A percentile compares a stretch with the other conserved stretches of the same genome.
These are phyloP conservation scores for Mortierella sp. DNA, from an alignment of 371 early-diverging fungal genomes.

Conservation along the genomic window DNA sequence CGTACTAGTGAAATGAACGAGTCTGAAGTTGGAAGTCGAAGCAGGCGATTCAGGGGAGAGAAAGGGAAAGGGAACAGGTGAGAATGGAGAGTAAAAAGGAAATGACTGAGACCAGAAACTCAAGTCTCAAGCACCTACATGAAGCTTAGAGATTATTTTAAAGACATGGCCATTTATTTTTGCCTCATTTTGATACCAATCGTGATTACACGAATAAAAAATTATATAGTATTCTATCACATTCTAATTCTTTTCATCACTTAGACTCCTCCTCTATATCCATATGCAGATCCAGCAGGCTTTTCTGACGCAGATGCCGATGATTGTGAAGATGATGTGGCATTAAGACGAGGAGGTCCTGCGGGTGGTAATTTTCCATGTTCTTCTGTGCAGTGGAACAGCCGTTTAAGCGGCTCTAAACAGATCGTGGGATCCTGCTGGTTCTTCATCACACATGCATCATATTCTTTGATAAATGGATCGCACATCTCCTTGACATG, in stretches of 20 bases:
- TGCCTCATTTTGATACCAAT: no score
- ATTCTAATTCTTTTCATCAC: neutral
- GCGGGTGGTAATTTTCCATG: constrained; percentile 56
- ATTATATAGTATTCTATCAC: neutral
- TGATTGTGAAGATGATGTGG: neutral
- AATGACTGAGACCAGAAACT: neutral
- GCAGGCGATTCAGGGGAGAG: no score
- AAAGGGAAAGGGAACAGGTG: neutral
- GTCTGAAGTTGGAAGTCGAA: neutral
- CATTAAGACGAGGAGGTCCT: constrained; percentile 49
- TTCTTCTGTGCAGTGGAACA: constrained; percentile 75
- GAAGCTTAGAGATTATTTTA: no score
- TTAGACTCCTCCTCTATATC: constrained; percentile 48
- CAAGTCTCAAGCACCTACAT: neutral
- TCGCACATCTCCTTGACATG: constrained; percentile 80
- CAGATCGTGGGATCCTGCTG: constrained; percentile 75
- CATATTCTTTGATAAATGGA: constrained; percentile 75
- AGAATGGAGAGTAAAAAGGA: no score
- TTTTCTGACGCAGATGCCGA: constrained; percentile 4
- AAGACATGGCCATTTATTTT: neutral
- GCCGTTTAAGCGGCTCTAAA: constrained; percentile 67
- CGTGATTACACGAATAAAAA: neutral
- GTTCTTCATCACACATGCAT: constrained; percentile 74
- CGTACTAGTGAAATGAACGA: neutral
- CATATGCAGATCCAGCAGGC: constrained; percentile 35